A percentile compares a stretch with the other conserved stretches of the same genome.
These are phyloP conservation scores for Xylaria scruposa DNA, from an alignment of 495 filamentous ascomycete species.

Conservation along the genomic window DNA sequence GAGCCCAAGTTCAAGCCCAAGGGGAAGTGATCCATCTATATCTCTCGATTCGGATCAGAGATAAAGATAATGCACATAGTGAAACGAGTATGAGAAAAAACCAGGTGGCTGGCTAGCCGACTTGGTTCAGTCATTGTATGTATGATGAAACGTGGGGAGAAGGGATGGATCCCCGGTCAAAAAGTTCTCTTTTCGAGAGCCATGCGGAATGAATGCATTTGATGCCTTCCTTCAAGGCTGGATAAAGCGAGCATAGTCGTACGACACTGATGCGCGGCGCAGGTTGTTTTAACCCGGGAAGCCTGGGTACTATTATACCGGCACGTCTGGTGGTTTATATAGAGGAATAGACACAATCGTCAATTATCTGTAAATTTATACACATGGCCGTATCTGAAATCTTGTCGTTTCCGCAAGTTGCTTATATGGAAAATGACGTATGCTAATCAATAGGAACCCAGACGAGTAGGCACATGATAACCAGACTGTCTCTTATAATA, in stretches of 20 bases:
- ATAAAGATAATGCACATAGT: not conserved
- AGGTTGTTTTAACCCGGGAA: conserved; percentile 2
- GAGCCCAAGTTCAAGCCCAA: conserved; percentile 77
- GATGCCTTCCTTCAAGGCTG: conserved; percentile 15
- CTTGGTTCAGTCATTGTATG: conserved; percentile 22
- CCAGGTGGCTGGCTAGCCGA: not conserved
- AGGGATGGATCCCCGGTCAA: conserved; percentile 18
- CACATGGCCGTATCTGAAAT: not conserved
- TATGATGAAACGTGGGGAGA: conserved; percentile 7
- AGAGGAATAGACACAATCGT: conserved; percentile 23
- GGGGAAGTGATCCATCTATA: conserved; percentile 42
- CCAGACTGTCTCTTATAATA: not conserved
- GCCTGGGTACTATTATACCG: not conserved
- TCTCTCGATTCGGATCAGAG: not conserved
- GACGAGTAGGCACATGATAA: not conserved
- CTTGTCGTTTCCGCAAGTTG: not conserved
- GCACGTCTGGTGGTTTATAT: conserved; percentile 2
- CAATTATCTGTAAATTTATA: not conserved
- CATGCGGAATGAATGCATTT: not conserved
- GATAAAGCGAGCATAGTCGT: not conserved
- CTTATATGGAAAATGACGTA: not conserved
- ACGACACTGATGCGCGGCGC: conserved; percentile 17
- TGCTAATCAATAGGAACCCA: too few species aligned
- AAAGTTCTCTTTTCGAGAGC: conserved; percentile 12
- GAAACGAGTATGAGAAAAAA: not conserved